These are phyloP conservation scores for Mangifera indica DNA, from an alignment of 345 rosid genomes.

Conservation along the genomic window DNA sequence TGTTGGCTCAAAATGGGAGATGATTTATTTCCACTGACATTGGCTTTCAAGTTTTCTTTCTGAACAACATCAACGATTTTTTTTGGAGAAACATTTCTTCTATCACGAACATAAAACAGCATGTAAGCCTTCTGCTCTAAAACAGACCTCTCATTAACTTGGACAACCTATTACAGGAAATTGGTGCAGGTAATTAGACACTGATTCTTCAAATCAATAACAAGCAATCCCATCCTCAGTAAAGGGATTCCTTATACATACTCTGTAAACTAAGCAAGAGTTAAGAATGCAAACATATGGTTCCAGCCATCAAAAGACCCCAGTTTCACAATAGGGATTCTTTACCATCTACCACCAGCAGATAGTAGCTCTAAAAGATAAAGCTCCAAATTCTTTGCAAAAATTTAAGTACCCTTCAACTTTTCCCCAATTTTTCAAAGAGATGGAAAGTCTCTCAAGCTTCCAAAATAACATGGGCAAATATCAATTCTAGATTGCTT, in stretches of 20 bases:
- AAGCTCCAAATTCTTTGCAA: neutral
- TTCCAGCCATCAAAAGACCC: neutral
- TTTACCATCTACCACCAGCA: neutral
- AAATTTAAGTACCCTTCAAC: neutral
- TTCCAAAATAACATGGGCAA: neutral
- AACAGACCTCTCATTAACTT: constrained; percentile 75
- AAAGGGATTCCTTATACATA: neutral
- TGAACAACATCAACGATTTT: constrained; percentile 36
- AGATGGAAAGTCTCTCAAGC: neutral
- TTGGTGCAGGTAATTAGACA: constrained; percentile 7
- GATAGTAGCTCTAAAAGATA: neutral
- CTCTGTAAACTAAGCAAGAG: neutral
- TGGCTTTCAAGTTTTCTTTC: constrained; percentile 49
- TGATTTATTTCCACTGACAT: constrained; percentile 30
- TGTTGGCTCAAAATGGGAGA: constrained; percentile 36
- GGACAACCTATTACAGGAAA: constrained; percentile 61
- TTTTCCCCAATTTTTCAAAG: neutral
- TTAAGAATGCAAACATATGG: neutral
- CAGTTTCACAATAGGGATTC: neutral
- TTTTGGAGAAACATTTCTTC: constrained; percentile 48
- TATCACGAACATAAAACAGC: constrained; percentile 94
- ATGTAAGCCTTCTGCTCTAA: constrained; percentile 93
- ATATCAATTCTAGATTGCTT: no score
- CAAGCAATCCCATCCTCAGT: neutral
- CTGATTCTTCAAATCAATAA: constrained; percentile 5